Conservation (phyloP, 306 rosid species). For the Fagus crenata region DNA sequence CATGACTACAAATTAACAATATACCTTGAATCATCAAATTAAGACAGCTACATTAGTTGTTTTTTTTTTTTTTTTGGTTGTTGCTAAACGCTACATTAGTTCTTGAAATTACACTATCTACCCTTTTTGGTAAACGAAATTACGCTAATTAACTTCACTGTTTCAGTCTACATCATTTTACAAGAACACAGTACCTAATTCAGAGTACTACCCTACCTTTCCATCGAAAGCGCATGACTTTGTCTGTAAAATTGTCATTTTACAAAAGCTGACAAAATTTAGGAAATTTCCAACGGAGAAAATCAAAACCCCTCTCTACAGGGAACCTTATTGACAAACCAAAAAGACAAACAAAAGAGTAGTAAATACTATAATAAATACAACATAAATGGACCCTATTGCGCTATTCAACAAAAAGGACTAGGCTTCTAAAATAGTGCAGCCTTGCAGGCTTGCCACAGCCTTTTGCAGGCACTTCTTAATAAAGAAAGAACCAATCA, state of each 20-base stretch:
- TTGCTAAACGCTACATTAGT: too few species aligned
- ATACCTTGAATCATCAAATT: too few species aligned
- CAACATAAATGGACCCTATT: background rate
- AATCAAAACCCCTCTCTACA: background rate
- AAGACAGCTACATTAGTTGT: too few species aligned
- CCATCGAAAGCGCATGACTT: background rate
- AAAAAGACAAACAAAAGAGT: too few species aligned
- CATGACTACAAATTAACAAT: too few species aligned
- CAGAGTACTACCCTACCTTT: too few species aligned
- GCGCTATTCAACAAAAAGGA: background rate
- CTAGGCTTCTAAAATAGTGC: background rate
- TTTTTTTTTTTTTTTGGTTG: too few species aligned
- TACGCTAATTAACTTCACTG: too few species aligned
- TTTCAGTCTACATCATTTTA: background rate
- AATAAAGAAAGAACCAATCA: background rate
- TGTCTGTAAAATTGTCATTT: background rate
- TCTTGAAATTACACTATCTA: too few species aligned
- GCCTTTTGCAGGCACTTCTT: background rate
- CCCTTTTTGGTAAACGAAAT: too few species aligned
- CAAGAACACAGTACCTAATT: background rate
- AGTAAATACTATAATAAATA: background rate
- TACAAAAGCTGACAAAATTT: background rate
- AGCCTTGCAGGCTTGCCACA: background rate
- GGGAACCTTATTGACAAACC: background rate
- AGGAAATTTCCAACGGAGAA: background rate